Percentiles rank a stretch among this genome's conserved stretches.
Evolutionary conservation across 345 rosid species (phyloP).

Genomic region (Stellera chamaejasme): DNA sequence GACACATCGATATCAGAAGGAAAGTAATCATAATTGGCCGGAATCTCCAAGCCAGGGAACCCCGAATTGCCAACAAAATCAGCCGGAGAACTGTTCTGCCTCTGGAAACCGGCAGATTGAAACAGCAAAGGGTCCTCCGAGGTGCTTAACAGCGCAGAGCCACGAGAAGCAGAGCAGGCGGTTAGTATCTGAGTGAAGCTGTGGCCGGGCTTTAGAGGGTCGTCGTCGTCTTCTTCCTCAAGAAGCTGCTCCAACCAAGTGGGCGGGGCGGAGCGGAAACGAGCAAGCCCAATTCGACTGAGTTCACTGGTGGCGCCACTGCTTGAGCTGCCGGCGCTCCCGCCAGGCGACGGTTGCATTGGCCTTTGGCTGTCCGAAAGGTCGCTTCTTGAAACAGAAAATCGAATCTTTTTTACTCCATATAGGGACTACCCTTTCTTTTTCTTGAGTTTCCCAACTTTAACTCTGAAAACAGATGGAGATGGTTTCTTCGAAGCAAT

Average conservation of each 20-base stretch:
- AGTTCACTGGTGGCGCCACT: conserved; percentile 21
- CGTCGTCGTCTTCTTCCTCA: conserved; percentile 68
- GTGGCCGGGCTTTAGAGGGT: conserved; percentile 56
- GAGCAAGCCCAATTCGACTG: conserved; percentile 42
- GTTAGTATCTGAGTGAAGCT: conserved; percentile 58
- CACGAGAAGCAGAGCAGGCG: conserved; percentile 22
- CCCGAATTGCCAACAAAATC: conserved; percentile 41
- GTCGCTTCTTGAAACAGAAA: not conserved
- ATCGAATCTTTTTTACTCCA: not conserved
- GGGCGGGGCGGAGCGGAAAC: conserved; percentile 70
- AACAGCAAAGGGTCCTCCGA: conserved; percentile 26
- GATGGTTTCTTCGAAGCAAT: too few species aligned
- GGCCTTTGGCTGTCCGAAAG: conserved; percentile 16
- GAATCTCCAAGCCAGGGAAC: conserved; percentile 37
- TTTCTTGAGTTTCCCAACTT: not conserved
- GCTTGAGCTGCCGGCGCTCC: conserved; percentile 28
- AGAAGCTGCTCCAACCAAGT: conserved; percentile 67
- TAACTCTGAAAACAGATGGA: not conserved
- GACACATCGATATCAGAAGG: conserved; percentile 38
- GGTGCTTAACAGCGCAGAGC: conserved; percentile 23
- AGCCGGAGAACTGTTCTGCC: conserved; percentile 73
- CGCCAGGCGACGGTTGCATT: conserved; percentile 53
- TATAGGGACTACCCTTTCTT: not conserved
- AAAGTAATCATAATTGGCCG: conserved; percentile 37
- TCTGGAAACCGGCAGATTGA: conserved; percentile 34